Conservation (phyloP, 495 filamentous ascomycete species). For the Evansstolkia leycettana region DNA sequence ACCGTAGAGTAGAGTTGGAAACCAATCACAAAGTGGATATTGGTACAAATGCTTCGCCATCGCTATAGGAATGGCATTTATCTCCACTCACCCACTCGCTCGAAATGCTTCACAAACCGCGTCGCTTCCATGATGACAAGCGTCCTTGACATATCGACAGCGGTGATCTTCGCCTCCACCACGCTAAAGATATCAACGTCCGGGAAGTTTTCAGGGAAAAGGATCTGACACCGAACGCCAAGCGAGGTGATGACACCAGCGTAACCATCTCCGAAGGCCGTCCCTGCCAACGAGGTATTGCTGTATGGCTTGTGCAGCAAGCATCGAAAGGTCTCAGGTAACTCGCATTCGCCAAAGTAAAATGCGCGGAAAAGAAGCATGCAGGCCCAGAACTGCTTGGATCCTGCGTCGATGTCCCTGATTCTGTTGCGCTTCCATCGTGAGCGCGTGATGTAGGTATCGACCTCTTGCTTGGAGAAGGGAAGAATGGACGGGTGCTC, state of each 20-base stretch:
- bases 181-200: conserved; percentile 32
- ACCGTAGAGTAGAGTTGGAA: background rate
- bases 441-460: conserved; percentile 25
- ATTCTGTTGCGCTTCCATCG: conserved; percentile 23
- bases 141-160: conserved; percentile 40
- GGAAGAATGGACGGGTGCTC: conserved; percentile 40
- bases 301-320: conserved; percentile 25
- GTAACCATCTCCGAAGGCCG: conserved; percentile 9
- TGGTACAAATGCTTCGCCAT: conserved; percentile 5
- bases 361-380: conserved; percentile 66
- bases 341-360: conserved; percentile 49
- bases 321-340: conserved; percentile 54
- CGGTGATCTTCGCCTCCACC: conserved; percentile 44
- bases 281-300: conserved; percentile 19
- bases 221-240: conserved; percentile 19
- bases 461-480: conserved; percentile 45
- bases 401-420: conserved; percentile 18
- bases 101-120: conserved; percentile 26
- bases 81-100: conserved; percentile 25
- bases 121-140: conserved; percentile 41
- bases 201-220: conserved; percentile 13
- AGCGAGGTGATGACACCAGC: conserved; percentile 19
- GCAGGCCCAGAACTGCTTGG: conserved; percentile 47
- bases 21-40: conserved; percentile 3
- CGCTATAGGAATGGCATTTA: no score